A percentile compares a stretch with the other conserved stretches of the same genome.
Conservation (phyloP, 257 asterid genomes). For the Knoxia roxburghii region DNA sequence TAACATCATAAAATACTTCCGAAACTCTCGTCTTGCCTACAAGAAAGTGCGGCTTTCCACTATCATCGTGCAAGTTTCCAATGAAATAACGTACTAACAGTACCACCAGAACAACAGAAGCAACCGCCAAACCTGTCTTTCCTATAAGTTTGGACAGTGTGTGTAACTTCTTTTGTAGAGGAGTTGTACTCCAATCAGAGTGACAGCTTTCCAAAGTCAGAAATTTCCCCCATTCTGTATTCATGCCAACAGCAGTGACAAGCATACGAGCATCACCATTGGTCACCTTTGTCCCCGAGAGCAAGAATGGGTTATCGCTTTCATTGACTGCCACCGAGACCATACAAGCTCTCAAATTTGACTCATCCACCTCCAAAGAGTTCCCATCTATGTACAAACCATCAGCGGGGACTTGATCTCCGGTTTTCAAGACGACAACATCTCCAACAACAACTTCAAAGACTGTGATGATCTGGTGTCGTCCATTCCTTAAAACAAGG, state of each 20-base stretch:
- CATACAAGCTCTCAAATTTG: constrained; percentile 41
- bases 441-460: constrained; percentile 53
- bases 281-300: constrained; percentile 50
- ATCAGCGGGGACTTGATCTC: constrained; percentile 67
- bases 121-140: constrained; percentile 41
- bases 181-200: constrained; percentile 40
- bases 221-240: constrained; percentile 53
- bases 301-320: constrained; percentile 33
- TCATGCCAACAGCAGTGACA: constrained; percentile 46
- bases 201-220: constrained; percentile 34
- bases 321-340: constrained; percentile 31
- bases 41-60: constrained; percentile 24
- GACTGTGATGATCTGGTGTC: constrained; percentile 30
- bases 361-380: constrained; percentile 43
- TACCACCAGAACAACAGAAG: constrained; percentile 38
- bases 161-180: constrained; percentile 43
- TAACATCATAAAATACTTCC: constrained; percentile 33
- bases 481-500: constrained; percentile 43
- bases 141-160: constrained; percentile 40
- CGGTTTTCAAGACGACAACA: constrained; percentile 33
- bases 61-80: constrained; percentile 28
- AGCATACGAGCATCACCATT: constrained; percentile 51
- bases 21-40: constrained; percentile 27
- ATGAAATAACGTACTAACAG: constrained; percentile 54
- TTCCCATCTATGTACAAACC: constrained; percentile 44